A percentile compares a stretch with the other conserved stretches of the same genome.
Conservation (phyloP, 805 yeast species). For the Suhomyces sp. region DNA sequence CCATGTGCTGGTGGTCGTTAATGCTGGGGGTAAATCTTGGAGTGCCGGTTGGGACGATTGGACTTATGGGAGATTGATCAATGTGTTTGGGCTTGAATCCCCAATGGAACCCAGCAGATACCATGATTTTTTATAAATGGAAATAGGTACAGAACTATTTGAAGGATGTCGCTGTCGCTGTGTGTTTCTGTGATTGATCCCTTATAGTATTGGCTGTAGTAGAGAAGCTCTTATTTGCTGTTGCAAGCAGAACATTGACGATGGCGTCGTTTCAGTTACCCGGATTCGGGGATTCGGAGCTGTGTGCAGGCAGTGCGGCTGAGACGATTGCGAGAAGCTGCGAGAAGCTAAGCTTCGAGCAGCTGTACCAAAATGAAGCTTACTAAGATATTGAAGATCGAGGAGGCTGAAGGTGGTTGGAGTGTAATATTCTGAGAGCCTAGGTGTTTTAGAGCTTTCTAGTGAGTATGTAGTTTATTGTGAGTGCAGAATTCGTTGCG, state of each 20-base stretch:
- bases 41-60: not conserved
- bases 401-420: too few species aligned
- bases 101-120: slow-evolving; percentile 33
- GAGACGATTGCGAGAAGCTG: not conserved
- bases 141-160: too few species aligned
- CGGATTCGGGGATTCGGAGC: not conserved
- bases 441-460: too few species aligned
- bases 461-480: too few species aligned
- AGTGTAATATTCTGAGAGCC: too few species aligned
- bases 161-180: too few species aligned
- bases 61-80: not conserved
- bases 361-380: too few species aligned
- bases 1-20: not conserved
- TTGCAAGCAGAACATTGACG: not conserved
- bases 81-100: slow-evolving; percentile 7
- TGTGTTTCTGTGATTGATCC: not conserved
- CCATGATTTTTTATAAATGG: slow-evolving; percentile 4
- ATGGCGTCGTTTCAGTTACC: not conserved
- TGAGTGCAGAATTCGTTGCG: too few species aligned
- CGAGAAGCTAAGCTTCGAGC: too few species aligned
- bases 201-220: too few species aligned
- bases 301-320: not conserved
- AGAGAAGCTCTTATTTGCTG: not conserved
- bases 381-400: too few species aligned
- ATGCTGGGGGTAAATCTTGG: slow-evolving; percentile 13